These are phyloP conservation scores for Annulohypoxylon bovei DNA, from an alignment of 495 filamentous ascomycete species.

Conservation along the genomic window DNA sequence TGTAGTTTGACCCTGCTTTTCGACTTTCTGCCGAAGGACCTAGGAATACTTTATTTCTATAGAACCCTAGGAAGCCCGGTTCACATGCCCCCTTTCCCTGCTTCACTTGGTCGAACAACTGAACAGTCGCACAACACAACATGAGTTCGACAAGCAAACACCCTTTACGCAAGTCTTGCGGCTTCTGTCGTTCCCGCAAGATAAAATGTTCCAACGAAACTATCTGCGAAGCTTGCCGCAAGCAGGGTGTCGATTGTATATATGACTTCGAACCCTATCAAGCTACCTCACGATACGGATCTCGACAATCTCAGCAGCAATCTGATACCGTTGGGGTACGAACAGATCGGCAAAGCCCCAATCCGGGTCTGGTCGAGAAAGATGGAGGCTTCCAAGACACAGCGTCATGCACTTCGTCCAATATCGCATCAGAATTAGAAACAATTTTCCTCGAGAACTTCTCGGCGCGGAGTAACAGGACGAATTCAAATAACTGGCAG, in stretches of 20 bases:
- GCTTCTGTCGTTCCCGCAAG: constrained; percentile 14
- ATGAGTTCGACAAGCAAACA: constrained; percentile 16
- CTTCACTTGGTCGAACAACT: neutral
- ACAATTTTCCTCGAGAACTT: neutral
- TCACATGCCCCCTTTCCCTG: neutral
- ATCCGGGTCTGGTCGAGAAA: neutral
- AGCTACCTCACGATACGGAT: constrained; percentile 1
- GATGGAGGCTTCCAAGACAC: neutral
- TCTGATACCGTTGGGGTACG: neutral
- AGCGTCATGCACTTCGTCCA: neutral
- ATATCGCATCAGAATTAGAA: neutral
- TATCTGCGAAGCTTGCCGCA: constrained; percentile 15
- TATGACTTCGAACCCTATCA: constrained; percentile 14
- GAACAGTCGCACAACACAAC: neutral
- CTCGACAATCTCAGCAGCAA: constrained; percentile 1
- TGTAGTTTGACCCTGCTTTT: neutral
- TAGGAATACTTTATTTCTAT: constrained; percentile 1
- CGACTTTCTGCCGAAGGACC: neutral
- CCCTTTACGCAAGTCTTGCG: constrained; percentile 9
- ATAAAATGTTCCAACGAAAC: constrained; percentile 15
- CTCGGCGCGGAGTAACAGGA: neutral
- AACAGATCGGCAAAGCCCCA: neutral
- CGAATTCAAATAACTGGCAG: neutral
- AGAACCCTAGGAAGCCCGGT: constrained; percentile 5
- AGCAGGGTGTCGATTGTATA: constrained; percentile 16